phyloP scores from a whole-genome alignment of 148 eudicot species.

The Beta vulgaris region DNA sequence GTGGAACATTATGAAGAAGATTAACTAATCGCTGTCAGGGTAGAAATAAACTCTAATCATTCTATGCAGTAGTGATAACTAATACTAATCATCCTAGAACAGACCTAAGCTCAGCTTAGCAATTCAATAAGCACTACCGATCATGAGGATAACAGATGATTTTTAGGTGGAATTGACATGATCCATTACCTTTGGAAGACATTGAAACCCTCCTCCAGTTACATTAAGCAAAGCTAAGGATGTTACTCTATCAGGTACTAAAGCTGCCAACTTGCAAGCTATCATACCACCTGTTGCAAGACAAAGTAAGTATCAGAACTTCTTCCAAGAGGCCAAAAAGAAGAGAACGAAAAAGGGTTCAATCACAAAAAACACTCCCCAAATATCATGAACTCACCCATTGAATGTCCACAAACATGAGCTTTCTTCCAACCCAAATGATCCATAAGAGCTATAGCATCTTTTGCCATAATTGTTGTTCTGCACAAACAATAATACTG shows the following conservation, averaged over 20 bases:
- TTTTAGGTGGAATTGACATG: background rate
- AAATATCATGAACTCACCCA: constrained; percentile 59
- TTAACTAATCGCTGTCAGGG: background rate
- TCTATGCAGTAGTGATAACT: background rate
- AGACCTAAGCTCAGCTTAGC: background rate
- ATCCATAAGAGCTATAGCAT: constrained; percentile 86
- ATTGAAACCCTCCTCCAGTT: constrained; percentile 95
- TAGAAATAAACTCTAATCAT: background rate
- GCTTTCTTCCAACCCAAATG: constrained; percentile 92
- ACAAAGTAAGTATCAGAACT: constrained; percentile 6
- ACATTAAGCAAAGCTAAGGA: constrained; percentile 90
- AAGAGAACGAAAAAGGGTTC: background rate
- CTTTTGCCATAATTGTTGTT: constrained; percentile 88
- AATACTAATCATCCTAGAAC: too few species aligned
- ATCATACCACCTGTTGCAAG: constrained; percentile 84
- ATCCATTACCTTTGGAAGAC: constrained; percentile 78
- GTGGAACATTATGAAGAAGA: background rate
- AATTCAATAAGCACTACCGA: background rate
- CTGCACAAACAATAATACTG: constrained; percentile 37
- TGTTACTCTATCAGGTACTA: constrained; percentile 72
- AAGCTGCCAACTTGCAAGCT: constrained; percentile 80
- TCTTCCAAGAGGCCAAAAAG: background rate
- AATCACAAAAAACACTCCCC: background rate
- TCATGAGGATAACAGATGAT: background rate
- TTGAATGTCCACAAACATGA: constrained; percentile 93